Evolutionary conservation across 2,329 filamentous ascomycete species (phyloP), one percentile per base, ranked within the genome.

Genomic region (Trichoderma cornu-damae): DNA sequence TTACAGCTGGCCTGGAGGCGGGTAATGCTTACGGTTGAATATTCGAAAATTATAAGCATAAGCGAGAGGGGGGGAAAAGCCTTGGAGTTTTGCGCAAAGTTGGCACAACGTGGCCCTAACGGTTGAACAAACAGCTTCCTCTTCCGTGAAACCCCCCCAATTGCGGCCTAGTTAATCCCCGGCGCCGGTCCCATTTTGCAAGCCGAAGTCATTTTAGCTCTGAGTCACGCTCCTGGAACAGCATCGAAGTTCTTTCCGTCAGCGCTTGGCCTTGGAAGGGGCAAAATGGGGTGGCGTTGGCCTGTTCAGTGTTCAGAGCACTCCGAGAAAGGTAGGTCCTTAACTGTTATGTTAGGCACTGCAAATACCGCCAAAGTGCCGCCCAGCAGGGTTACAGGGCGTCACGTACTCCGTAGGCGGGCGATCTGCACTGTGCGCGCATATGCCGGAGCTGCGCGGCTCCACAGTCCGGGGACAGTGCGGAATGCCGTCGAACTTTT

Each of bases 391-490:
- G 43, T 26, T 43, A 26, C 40, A 43, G 40, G 40, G 22, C 20
- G 20, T 20, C 40, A 26, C 22, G 22, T n/a, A 20, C 20, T 43
- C 40, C 40, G 50, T 34, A 42, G 32, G 12, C n/a, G 8, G 9
- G 28, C 3, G 3, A 16, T 2, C 1, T 44, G 14, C 38, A 53
- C 50, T 37, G 50, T 53, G 22, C 6, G 12, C 4, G 1, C 4
- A n/a, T 38, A 16, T n/a, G 8, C n/a, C 14, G 3, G 2, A 11
- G 7, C 40, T 18, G 14, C 24, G 14, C 16, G 26, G n/a, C 12
- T 34, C 22, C 26, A 47, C 44, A 47, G 44, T 47, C 18, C n/a
- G 28, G 6, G 51, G 55, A 66, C 64, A 66, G 64, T 66, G 59
- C 24, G 26, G n/a, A 56, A 3, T 18, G 18, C n/a, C 7, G 11